Conservation (phyloP, 768 basidiomycete genomes). For the Xerocomus spinulosus region DNA sequence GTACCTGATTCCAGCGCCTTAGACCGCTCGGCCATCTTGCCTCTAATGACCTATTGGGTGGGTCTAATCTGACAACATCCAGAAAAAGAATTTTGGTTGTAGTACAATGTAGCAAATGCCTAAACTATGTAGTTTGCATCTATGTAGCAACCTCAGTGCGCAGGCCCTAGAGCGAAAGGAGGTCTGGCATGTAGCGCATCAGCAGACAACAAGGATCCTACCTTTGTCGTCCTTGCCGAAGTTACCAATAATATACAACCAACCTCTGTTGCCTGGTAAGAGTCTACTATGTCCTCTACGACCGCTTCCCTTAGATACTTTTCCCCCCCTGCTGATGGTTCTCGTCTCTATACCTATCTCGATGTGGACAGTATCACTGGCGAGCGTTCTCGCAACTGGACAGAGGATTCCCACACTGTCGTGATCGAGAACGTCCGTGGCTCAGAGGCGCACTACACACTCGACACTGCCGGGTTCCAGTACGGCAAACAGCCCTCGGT, state of each 20-base stretch:
- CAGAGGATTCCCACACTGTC: slow-evolving; percentile 8
- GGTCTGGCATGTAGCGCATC: too few species aligned
- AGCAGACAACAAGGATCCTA: too few species aligned
- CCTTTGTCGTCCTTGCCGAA: too few species aligned
- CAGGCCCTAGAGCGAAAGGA: too few species aligned
- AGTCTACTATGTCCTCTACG: slow-evolving; percentile 12
- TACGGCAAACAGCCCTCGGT: slow-evolving; percentile 21
- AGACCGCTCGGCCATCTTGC: slow-evolving; percentile 55
- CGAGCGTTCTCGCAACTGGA: slow-evolving; percentile 19
- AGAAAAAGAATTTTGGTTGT: too few species aligned
- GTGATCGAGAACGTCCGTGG: slow-evolving; percentile 33
- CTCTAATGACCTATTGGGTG: too few species aligned
- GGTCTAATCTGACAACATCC: too few species aligned
- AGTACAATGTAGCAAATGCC: too few species aligned
- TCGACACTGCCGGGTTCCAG: slow-evolving; percentile 37
- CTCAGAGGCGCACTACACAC: slow-evolving; percentile 27
- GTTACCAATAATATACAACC: too few species aligned
- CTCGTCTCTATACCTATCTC: slow-evolving; percentile 13
- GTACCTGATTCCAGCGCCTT: slow-evolving; percentile 55
- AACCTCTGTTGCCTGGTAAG: too few species aligned
- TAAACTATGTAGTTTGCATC: too few species aligned
- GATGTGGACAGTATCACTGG: slow-evolving; percentile 18
- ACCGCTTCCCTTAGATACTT: slow-evolving; percentile 17
- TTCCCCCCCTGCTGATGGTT: slow-evolving; percentile 15
- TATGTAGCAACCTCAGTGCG: too few species aligned